Evolutionary conservation across 2,329 filamentous ascomycete genomes (phyloP), one percentile per base, ranked within the genome.

Genomic region (Cercospora canescens): DNA sequence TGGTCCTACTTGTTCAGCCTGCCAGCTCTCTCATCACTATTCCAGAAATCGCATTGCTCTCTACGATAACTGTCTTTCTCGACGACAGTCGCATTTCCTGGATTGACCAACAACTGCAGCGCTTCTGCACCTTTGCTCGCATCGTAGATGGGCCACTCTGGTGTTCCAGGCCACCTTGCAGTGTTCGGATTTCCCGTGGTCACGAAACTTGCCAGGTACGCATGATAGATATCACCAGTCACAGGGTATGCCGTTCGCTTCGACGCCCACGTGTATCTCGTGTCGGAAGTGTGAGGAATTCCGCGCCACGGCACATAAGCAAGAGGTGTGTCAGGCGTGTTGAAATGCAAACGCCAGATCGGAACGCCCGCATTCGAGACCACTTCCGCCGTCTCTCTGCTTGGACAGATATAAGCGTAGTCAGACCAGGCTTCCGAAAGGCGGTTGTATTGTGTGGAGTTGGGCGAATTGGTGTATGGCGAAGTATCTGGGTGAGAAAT

Each of bases 331-430:
- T 65, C 63, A 2, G 63, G 62, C 12, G 66, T 65, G 18, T 67
- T 65, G 66, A 67, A 67, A 21, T 65, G 66, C 37, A 63, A 34
- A 11, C 66, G 66, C 48, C 57, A 67, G 9, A 67, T 60, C 4
- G 66, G 66, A 16, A 67, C 66, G 9, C 60, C 57, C 16, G 66
- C 66, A 9, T 56, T 61, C 2, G 66, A 68, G 4, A 74, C 74
- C 32, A 80, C 80, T 63, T 84, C 79, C 0, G 85, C 87, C 0
- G 85, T 87, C 73, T 89, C 86, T 4, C 88, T 79, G 1, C 89
- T 85, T 0, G 88, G 88, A 32, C 85, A 86, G 58, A 89, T 85
- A 71, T 90, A 89, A 0, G 87, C 87, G 72, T 87, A 89, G 72
- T 89, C 85, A 0, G 82, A 85, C 75, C 90, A 90, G 0, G 86